Base-by-base conservation (phyloP, 2,329 filamentous ascomycete species). In the Pestalotiopsis sp. region DNA sequence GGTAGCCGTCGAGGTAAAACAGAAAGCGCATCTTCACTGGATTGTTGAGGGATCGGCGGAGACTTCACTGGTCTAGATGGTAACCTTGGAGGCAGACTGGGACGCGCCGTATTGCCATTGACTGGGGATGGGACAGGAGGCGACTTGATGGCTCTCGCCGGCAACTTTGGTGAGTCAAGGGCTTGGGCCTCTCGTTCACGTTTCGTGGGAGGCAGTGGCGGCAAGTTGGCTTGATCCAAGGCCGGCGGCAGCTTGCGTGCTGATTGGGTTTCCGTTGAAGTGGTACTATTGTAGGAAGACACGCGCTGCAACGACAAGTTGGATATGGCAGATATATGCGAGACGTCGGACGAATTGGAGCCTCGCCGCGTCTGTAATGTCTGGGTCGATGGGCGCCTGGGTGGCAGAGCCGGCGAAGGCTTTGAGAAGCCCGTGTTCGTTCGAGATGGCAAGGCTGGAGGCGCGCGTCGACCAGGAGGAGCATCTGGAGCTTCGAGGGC, bases 301-400 rank as follows among this genome's bases (percentile, higher is more conserved):
- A 78, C 74, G 2, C 80, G 80, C 41, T 81, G 83, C 57, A 87
- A 71, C 1, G 88, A 90, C 25, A 86, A 75, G 1, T 82, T 83
- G 4, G 89, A 90, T 17, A 87, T 74, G 12, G 82, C 82, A 6
- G 88, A 91, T 52, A 83, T 79, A 68, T 86, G 80, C 2, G 88
- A 90, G 13, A 84, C 73, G 38, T 88, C 87, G 2, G 89, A 91
- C 0, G 88, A 86, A 57, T 85, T 85, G 20, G 89, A 91, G 63
- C 83, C 86, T 67, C 86, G 83, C 27, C 88, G 83, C 4, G 78
- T 78, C 25, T 77, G 76, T 41, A 85, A 76, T 14, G 78, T 77
- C 70, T 86, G 83, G 6, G 81, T 77, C 2, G 85, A 85, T 2
- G 84, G 76, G 31, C 83, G 83, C 38, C 88, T 83, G 17, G 86